Conservation (phyloP, 192 early-diverging fungal species). For the Entomortierella beljakovae region DNA sequence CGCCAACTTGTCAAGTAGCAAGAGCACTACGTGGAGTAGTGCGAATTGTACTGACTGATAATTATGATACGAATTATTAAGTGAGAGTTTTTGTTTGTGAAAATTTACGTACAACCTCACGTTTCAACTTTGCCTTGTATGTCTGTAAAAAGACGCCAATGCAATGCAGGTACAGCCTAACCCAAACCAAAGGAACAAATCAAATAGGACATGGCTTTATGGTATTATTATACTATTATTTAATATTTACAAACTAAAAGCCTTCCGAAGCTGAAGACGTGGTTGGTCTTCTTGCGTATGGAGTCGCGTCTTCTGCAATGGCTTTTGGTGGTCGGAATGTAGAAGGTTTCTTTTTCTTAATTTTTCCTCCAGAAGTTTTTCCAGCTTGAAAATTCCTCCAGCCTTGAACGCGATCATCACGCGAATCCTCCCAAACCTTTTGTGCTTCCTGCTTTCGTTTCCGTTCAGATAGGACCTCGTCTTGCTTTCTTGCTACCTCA, state of each 20-base stretch:
- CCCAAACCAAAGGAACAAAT: too few species aligned
- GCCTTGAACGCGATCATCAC: slow-evolving; percentile 67
- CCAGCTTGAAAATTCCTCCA: slow-evolving; percentile 73
- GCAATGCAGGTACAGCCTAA: too few species aligned
- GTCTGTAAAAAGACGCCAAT: too few species aligned
- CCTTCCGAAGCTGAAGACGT: slow-evolving; percentile 48
- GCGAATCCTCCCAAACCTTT: slow-evolving; percentile 68
- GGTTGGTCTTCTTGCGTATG: slow-evolving; percentile 51
- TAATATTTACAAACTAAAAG: slow-evolving; percentile 8
- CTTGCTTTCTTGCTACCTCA: slow-evolving; percentile 58
- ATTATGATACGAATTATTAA: too few species aligned
- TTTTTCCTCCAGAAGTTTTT: slow-evolving; percentile 39
- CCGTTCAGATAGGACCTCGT: slow-evolving; percentile 62
- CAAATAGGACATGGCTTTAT: not conserved
- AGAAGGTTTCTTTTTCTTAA: slow-evolving; percentile 65
- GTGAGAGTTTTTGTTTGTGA: too few species aligned
- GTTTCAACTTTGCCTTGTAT: too few species aligned
- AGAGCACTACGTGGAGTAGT: too few species aligned
- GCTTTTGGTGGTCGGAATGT: slow-evolving; percentile 56
- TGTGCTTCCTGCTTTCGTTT: slow-evolving; percentile 68
- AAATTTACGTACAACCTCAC: too few species aligned
- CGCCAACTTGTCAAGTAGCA: too few species aligned
- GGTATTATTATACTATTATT: not conserved
- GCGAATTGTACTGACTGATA: too few species aligned
- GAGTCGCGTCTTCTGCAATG: slow-evolving; percentile 49